Conservation (phyloP, 371 early-diverging fungal species). For the Polyrhizophydium stewartii region DNA sequence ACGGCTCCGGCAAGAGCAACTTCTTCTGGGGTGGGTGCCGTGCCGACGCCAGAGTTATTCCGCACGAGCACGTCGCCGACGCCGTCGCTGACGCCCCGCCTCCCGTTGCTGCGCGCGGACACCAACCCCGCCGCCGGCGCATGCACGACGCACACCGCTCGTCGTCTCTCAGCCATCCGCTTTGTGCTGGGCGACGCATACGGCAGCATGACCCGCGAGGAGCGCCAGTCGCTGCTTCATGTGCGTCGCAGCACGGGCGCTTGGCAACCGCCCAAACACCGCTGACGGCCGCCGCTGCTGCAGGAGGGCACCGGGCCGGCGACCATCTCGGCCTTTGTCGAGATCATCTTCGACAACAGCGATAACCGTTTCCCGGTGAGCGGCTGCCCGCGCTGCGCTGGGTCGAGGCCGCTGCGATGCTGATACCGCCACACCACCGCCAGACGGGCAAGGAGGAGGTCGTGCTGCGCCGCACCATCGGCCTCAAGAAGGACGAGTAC, state of each 20-base stretch:
- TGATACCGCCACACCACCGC: not conserved
- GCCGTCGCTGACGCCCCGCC: not conserved
- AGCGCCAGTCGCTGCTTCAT: constrained; percentile 90
- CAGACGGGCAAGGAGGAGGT: constrained; percentile 87
- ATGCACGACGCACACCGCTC: not conserved
- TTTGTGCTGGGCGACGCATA: constrained; percentile 97
- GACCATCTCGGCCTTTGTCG: constrained; percentile 96
- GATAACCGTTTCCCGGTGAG: constrained; percentile 91
- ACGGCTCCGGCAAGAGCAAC: constrained; percentile 99
- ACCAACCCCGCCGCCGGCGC: not conserved
- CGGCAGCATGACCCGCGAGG: constrained; percentile 84
- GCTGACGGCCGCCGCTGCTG: not conserved
- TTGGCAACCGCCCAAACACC: not conserved
- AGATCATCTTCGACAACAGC: constrained; percentile 94
- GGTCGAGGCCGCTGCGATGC: not conserved
- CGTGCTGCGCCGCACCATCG: constrained; percentile 88
- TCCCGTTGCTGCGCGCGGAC: not conserved
- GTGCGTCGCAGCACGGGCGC: constrained; percentile 37
- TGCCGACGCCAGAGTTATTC: not conserved
- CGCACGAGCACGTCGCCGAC: not conserved
- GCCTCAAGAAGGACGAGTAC: constrained; percentile 96
- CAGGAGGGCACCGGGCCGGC: constrained; percentile 92
- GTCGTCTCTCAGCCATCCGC: constrained; percentile 74
- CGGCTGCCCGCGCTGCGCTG: constrained; percentile 3
- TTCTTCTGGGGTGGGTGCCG: constrained; percentile 74